Evolutionary conservation across 805 yeast species (phyloP), one percentile per base, ranked within the genome.

Genomic region (Lipomyces yamanashiensis): DNA sequence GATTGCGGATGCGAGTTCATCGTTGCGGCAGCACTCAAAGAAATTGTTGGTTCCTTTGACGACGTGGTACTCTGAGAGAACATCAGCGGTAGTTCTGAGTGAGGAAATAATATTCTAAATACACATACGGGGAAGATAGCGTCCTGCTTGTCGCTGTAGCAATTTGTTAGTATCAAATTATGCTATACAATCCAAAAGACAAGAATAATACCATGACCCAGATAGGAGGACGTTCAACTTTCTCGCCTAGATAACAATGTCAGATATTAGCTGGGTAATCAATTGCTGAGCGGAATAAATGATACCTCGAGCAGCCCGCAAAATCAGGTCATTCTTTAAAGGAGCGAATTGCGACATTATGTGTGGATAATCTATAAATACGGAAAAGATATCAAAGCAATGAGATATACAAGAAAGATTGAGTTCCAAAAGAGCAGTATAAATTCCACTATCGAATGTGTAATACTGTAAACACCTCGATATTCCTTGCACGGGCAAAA

Each of bases 181-280:
- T 15, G 12, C 2, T 41, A 9, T 45, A 23, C 40, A 54, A n/a
- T 9, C 15, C 2, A 17, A 17, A 34, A 33, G 15, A 23, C 19
- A n/a, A 9, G 33, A 44, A 33, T 2, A 74, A 84, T 77, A 82
- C 85, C 98, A 92, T 92, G 70, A 92, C 88, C 98, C 98, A 95
- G 65, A 95, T 86, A 19, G 99, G 99, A 1, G 99, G 98, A 74
- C 99, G 86, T 77, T 95, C 98, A 47, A 93, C 98, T 64, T 79
- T 79, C 74, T 93, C 96, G 57, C 88, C 78, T 72, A 37, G 2
- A 37, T 7, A 47, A 36, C 19, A 2, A 45, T 21, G 34, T 40
- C 50, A 28, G 1, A 3, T 5, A 37, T 8, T 34, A 59, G 19
- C 19, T 12, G 45, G 33, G 4, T 40, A 47, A 19, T 10, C 21